A percentile compares a stretch with the other conserved stretches of the same genome.
phyloP scores from a whole-genome alignment of 257 asterid genomes.

The Ophiorrhiza pumila region DNA sequence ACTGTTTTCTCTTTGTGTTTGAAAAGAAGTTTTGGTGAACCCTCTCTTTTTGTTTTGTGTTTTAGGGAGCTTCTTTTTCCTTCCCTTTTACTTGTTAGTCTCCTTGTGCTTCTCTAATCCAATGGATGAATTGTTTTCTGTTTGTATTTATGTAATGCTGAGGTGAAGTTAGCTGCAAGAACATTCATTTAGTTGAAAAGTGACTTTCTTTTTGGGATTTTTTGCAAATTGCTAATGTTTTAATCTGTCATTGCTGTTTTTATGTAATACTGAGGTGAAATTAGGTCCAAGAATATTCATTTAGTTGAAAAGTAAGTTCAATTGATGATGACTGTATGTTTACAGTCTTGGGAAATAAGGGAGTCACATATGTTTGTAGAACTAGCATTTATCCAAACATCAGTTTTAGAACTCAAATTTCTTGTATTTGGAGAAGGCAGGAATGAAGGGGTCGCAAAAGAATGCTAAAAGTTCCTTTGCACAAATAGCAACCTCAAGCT shows the following conservation, averaged over 20 bases:
- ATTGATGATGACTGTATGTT: not conserved
- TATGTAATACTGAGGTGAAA: too few species aligned
- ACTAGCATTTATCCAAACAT: not conserved
- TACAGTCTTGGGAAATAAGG: not conserved
- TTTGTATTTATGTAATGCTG: not conserved
- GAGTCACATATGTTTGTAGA: not conserved
- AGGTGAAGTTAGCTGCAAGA: not conserved
- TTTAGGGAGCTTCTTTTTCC: not conserved
- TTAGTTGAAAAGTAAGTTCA: too few species aligned
- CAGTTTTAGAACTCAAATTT: not conserved
- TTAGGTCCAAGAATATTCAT: too few species aligned
- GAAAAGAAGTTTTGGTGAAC: not conserved
- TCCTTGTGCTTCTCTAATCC: not conserved
- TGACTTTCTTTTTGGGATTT: not conserved
- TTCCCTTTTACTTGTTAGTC: not conserved
- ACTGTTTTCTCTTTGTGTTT: not conserved
- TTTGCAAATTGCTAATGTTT: too few species aligned
- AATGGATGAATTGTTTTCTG: not conserved
- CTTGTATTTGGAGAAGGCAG: not conserved
- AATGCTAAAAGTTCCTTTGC: not conserved
- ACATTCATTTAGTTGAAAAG: not conserved
- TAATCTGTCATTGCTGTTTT: too few species aligned
- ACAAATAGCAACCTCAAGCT: not conserved
- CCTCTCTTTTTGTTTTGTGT: not conserved
- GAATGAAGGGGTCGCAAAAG: not conserved